These are phyloP conservation scores for Colletotrichum navitas DNA, from an alignment of 2,329 filamentous ascomycete genomes.

Conservation along the genomic window DNA sequence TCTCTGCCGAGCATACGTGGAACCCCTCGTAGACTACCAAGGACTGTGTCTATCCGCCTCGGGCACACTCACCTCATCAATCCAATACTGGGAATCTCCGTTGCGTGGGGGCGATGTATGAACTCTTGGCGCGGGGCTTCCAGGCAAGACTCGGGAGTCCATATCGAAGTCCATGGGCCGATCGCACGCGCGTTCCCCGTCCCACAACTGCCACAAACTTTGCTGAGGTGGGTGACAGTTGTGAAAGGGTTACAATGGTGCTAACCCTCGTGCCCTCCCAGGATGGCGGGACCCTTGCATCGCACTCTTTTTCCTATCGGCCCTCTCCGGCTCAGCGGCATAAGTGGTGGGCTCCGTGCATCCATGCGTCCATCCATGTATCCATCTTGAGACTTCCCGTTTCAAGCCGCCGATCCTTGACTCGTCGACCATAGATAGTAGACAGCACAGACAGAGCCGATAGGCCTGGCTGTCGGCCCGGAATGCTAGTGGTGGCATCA, in stretches of 20 bases:
- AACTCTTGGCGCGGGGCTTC: not conserved
- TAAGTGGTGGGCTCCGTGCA: slow-evolving; percentile 13
- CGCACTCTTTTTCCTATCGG: slow-evolving; percentile 20
- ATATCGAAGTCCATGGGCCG: not conserved
- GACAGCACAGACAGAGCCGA: not conserved
- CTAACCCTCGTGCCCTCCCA: not conserved
- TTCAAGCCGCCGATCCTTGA: slow-evolving; percentile 28
- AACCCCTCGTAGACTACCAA: slow-evolving; percentile 3
- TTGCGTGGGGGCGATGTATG: slow-evolving; percentile 7
- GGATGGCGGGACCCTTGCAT: not conserved
- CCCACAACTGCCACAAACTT: slow-evolving; percentile 28
- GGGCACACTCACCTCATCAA: slow-evolving; percentile 12
- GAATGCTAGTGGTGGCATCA: slow-evolving; percentile 12
- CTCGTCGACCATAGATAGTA: slow-evolving; percentile 30
- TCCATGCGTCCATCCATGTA: slow-evolving; percentile 8
- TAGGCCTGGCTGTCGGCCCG: slow-evolving; percentile 28
- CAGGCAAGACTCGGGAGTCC: slow-evolving; percentile 13
- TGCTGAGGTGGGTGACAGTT: not conserved
- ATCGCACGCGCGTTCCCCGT: slow-evolving; percentile 32
- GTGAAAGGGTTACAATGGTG: not conserved
- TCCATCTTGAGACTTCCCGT: slow-evolving; percentile 38
- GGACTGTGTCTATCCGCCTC: not conserved
- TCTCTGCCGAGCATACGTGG: not conserved
- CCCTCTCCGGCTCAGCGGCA: slow-evolving; percentile 26
- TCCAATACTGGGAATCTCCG: slow-evolving; percentile 20